phyloP scores from a whole-genome alignment of 805 yeast genomes.

The Candida fluviatilis region DNA sequence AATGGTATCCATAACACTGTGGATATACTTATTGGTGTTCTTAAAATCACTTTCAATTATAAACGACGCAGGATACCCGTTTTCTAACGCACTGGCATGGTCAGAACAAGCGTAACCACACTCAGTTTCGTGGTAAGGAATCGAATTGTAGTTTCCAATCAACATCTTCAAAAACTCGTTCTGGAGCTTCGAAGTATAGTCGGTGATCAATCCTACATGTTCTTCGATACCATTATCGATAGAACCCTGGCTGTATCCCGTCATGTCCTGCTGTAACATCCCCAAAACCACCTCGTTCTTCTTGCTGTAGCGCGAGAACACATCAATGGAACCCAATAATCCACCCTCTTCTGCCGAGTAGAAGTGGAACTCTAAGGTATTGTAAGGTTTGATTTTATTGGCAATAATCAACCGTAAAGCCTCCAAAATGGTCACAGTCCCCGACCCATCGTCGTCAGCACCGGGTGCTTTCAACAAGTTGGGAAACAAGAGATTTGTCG shows the following conservation, averaged over 20 bases:
- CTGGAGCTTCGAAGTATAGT: slow-evolving; percentile 54
- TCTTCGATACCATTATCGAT: slow-evolving; percentile 49
- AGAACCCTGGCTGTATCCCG: slow-evolving; percentile 64
- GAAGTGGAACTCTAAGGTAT: slow-evolving; percentile 88
- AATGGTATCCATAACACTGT: slow-evolving; percentile 72
- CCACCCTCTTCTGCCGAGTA: slow-evolving; percentile 97
- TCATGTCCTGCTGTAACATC: slow-evolving; percentile 94
- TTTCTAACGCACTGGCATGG: slow-evolving; percentile 79
- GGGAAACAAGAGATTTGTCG: slow-evolving; percentile 72
- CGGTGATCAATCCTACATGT: slow-evolving; percentile 77
- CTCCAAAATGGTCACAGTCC: slow-evolving; percentile 75
- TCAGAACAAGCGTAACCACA: slow-evolving; percentile 96
- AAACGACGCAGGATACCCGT: slow-evolving; percentile 82
- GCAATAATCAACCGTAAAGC: slow-evolving; percentile 57
- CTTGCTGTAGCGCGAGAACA: slow-evolving; percentile 54
- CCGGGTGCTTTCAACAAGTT: slow-evolving; percentile 75
- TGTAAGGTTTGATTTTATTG: slow-evolving; percentile 46
- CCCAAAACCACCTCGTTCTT: slow-evolving; percentile 57
- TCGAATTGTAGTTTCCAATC: slow-evolving; percentile 57
- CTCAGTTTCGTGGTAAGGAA: slow-evolving; percentile 66
- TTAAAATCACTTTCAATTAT: slow-evolving; percentile 74
- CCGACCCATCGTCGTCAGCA: slow-evolving; percentile 93
- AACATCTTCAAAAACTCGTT: slow-evolving; percentile 60
- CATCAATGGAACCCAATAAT: slow-evolving; percentile 76
- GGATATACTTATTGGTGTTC: slow-evolving; percentile 65